Evolutionary conservation across 352 stramenopile genomes (phyloP).

Genomic region (Globisporangium barbulae): DNA sequence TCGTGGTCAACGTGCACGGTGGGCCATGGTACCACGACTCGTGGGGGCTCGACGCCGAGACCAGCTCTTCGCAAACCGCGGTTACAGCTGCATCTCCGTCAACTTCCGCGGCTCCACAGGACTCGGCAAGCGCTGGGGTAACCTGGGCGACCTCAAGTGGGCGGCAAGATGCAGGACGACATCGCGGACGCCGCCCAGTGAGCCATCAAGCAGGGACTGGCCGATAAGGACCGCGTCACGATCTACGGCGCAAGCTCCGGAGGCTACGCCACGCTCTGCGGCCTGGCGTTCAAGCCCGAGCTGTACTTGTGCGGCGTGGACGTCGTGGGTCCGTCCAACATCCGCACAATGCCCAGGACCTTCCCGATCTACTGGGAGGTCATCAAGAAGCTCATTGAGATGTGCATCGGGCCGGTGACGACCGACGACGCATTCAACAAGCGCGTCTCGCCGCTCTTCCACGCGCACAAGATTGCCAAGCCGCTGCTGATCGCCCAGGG

Average conservation of each 20-base stretch:
- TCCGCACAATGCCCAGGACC: conserved; percentile 35
- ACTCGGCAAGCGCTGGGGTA: conserved; percentile 70
- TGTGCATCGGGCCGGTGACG: conserved; percentile 38
- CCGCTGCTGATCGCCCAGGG: conserved; percentile 80
- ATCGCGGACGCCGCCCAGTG: conserved; percentile 50
- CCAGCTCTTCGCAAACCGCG: conserved; percentile 43
- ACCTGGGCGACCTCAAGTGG: conserved; percentile 40
- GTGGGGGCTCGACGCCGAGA: conserved; percentile 26
- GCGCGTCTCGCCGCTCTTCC: conserved; percentile 60
- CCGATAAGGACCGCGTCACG: conserved; percentile 34
- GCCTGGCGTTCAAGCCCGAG: conserved; percentile 72
- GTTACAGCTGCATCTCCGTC: conserved; percentile 38
- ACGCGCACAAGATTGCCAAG: conserved; percentile 70
- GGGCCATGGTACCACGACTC: conserved; percentile 35
- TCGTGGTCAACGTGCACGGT: conserved; percentile 40
- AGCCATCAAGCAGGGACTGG: conserved; percentile 52
- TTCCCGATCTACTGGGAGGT: conserved; percentile 39
- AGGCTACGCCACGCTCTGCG: conserved; percentile 65
- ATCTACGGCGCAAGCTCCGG: conserved; percentile 74
- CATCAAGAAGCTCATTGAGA: conserved; percentile 36
- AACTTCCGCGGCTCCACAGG: conserved; percentile 73
- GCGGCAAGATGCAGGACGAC: conserved; percentile 43
- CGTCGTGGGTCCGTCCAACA: conserved; percentile 56
- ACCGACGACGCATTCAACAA: conserved; percentile 33
- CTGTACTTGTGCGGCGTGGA: conserved; percentile 77